phyloP scores from a whole-genome alignment of 2,329 filamentous ascomycete species.

The Huntiella savannae region DNA sequence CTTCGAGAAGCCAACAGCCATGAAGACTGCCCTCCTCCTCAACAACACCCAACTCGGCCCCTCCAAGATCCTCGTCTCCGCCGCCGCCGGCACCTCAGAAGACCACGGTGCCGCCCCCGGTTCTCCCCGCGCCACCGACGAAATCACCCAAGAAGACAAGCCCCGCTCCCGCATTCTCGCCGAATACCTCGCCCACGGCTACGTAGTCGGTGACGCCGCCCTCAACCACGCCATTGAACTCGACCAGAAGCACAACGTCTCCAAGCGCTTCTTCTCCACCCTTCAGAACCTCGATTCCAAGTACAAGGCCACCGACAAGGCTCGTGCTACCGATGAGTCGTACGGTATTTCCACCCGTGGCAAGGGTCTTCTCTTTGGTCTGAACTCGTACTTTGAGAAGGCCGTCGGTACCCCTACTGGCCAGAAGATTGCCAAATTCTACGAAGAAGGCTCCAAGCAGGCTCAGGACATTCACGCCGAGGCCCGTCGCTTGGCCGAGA shows the following conservation, averaged over 20 bases:
- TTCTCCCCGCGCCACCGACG: constrained; percentile 23
- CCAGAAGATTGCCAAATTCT: constrained; percentile 74
- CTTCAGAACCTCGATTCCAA: constrained; percentile 64
- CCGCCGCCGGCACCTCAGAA: constrained; percentile 44
- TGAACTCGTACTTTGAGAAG: constrained; percentile 89
- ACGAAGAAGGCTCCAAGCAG: constrained; percentile 67
- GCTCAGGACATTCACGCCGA: constrained; percentile 87
- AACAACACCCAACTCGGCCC: constrained; percentile 90
- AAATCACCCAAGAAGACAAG: constrained; percentile 91
- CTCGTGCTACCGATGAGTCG: constrained; percentile 63
- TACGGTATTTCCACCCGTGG: constrained; percentile 67
- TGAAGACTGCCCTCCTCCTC: constrained; percentile 88
- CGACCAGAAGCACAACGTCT: constrained; percentile 78
- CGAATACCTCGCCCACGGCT: constrained; percentile 92
- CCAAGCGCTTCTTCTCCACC: constrained; percentile 56
- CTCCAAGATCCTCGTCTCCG: constrained; percentile 61
- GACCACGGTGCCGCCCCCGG: constrained; percentile 25
- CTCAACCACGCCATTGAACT: constrained; percentile 72
- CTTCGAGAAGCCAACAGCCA: constrained; percentile 92
- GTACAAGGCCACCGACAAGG: constrained; percentile 74
- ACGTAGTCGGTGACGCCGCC: constrained; percentile 55
- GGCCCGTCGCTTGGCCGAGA: constrained; percentile 67
- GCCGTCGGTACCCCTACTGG: constrained; percentile 73
- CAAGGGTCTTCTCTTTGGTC: constrained; percentile 39
- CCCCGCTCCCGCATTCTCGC: constrained; percentile 82